Evolutionary conservation across 148 eudicot genomes (phyloP).

Genomic region (Nyssa sinensis): DNA sequence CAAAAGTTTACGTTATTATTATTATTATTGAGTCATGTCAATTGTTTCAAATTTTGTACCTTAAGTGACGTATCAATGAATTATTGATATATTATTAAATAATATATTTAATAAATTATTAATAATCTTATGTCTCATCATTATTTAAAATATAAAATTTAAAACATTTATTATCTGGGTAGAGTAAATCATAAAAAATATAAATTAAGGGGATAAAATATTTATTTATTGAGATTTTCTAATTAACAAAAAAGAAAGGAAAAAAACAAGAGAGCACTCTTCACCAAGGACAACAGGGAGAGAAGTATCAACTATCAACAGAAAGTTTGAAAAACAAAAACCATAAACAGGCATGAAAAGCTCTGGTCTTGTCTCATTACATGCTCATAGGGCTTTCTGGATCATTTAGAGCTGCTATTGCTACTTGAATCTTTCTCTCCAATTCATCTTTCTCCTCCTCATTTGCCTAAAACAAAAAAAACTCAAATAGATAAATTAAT

Average conservation of each 20-base stretch:
- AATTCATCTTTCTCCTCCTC: conserved; percentile 47
- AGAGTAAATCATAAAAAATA: too few relatives aligned
- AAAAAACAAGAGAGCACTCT: neutral
- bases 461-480: conserved; percentile 37
- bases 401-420: conserved; percentile 39
- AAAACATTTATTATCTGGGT: too few relatives aligned
- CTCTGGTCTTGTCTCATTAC: neutral
- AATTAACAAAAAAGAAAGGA: too few relatives aligned
- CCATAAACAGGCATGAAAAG: neutral
- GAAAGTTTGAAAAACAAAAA: neutral
- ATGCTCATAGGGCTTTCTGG: conserved; percentile 42
- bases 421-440: conserved; percentile 44
- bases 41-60: too few relatives aligned
- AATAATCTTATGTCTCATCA: too few relatives aligned
- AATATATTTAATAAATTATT: too few relatives aligned
- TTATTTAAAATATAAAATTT: too few relatives aligned
- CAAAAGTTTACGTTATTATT: too few relatives aligned
- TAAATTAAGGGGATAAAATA: neutral
- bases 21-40: too few relatives aligned
- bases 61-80: too few relatives aligned
- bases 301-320: neutral
- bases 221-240: conserved; percentile 2
- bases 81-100: too few relatives aligned
- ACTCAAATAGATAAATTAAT: neutral
- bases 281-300: too few relatives aligned